These are phyloP conservation scores for Saccharomyces pastorianus DNA, from an alignment of 1,139 yeast genomes.

Conservation along the genomic window DNA sequence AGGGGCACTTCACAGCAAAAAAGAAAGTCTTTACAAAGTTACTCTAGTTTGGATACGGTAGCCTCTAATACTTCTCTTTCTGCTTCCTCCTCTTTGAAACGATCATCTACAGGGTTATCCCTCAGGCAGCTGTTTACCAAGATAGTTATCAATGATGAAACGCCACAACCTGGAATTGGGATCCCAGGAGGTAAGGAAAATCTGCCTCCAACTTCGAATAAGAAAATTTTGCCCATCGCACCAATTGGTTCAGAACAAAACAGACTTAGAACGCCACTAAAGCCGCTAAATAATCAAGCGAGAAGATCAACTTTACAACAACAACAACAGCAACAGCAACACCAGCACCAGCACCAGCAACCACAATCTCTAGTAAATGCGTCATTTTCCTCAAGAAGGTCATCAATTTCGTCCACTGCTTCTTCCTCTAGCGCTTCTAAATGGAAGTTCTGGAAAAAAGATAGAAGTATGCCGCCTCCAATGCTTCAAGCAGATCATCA, in stretches of 20 bases:
- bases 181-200: slow-evolving; percentile 3
- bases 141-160: slow-evolving; percentile 21
- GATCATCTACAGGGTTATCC: slow-evolving; percentile 29
- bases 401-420: slow-evolving; percentile 8
- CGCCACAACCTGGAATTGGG: not conserved
- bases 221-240: not conserved
- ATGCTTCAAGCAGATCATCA: slow-evolving; percentile 2
- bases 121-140: slow-evolving; percentile 26
- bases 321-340: not conserved
- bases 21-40: slow-evolving; percentile 12
- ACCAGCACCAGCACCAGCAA: not conserved
- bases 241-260: not conserved
- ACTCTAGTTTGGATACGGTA: not conserved
- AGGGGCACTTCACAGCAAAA: slow-evolving; percentile 16
- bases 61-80: not conserved
- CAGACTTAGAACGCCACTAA: not conserved
- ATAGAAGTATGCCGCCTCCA: not conserved
- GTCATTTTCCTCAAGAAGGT: slow-evolving; percentile 11
- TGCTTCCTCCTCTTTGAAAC: slow-evolving; percentile 14
- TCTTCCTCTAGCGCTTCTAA: slow-evolving; percentile 12
- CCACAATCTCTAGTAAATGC: slow-evolving; percentile 2
- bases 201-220: not conserved
- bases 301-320: slow-evolving; percentile 5
- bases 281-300: not conserved
- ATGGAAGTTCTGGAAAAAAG: slow-evolving; percentile 33